Percentiles rank a stretch among this genome's conserved stretches.
Conservation (phyloP, 768 basidiomycete species). For the Dendrothele bispora region DNA sequence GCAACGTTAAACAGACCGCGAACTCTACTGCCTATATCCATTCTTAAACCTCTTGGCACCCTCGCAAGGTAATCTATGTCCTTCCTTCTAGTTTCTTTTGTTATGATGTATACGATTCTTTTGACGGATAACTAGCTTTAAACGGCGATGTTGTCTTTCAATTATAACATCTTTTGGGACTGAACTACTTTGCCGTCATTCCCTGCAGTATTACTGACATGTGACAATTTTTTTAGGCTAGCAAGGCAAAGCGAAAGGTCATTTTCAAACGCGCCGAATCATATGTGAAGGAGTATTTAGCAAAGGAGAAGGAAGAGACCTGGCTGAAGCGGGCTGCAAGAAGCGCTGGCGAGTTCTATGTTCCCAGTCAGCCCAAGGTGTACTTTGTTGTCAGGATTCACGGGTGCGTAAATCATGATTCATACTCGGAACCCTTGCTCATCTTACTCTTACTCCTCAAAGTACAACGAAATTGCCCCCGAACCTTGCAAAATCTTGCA, state of each 20-base stretch:
- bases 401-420: slow-evolving; percentile 69
- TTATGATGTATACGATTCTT: slow-evolving; percentile 83
- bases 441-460: no score
- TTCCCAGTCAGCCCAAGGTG: slow-evolving; percentile 93
- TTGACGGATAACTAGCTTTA: slow-evolving; percentile 79
- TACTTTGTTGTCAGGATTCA: slow-evolving; percentile 97
- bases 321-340: slow-evolving; percentile 91
- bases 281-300: slow-evolving; percentile 95
- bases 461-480: slow-evolving; percentile 99
- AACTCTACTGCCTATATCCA: slow-evolving; percentile 47
- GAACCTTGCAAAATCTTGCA: slow-evolving; percentile 99
- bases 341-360: slow-evolving; percentile 92
- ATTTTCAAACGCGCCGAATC: slow-evolving; percentile 99
- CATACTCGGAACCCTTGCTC: neutral
- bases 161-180: slow-evolving; percentile 96
- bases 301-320: slow-evolving; percentile 94
- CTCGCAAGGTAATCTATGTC: slow-evolving; percentile 74
- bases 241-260: slow-evolving; percentile 90
- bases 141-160: slow-evolving; percentile 77
- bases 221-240: slow-evolving; percentile 49
- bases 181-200: slow-evolving; percentile 43
- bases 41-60: slow-evolving; percentile 58
- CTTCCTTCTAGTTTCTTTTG: no score
- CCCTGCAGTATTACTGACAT: neutral
- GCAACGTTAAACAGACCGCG: slow-evolving; percentile 40